A percentile compares a stretch with the other conserved stretches of the same genome.
Evolutionary conservation across 1,284 basidiomycete genomes (phyloP).

Genomic region (Leccinum pseudoinsigne): DNA sequence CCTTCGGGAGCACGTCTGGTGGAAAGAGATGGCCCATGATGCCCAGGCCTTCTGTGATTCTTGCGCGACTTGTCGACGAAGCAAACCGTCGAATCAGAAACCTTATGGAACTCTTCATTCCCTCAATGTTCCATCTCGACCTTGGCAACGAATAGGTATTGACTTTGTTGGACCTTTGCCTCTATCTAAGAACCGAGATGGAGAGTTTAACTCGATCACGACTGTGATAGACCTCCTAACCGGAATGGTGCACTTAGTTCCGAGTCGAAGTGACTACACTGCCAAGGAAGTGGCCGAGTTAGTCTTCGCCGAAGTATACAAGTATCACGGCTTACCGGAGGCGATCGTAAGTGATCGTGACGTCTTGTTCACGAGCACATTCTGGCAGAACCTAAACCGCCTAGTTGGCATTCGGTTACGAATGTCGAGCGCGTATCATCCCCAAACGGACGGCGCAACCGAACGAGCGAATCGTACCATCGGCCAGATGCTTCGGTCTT

Average conservation of each 20-base stretch:
- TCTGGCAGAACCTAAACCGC: neutral
- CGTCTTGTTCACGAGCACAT: neutral
- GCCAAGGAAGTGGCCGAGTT: neutral
- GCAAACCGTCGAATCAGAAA: too few species aligned
- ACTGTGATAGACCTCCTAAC: too few species aligned
- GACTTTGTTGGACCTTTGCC: too few species aligned
- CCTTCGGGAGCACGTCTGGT: too few species aligned
- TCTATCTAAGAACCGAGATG: too few species aligned
- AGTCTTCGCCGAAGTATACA: neutral
- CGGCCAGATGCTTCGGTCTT: neutral
- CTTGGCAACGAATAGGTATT: too few species aligned
- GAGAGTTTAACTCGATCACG: too few species aligned
- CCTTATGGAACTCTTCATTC: too few species aligned
- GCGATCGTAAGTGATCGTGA: neutral
- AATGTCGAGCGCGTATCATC: conserved; percentile 2
- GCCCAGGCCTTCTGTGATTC: too few species aligned
- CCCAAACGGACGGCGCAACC: neutral
- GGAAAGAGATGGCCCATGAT: too few species aligned
- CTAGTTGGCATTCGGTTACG: neutral
- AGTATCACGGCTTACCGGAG: neutral
- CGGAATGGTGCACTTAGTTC: neutral
- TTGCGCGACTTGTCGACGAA: too few species aligned
- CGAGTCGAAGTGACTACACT: neutral
- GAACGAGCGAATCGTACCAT: neutral
- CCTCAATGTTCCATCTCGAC: too few species aligned